These are phyloP conservation scores for Candida xiaguanensis DNA, from an alignment of 805 yeast genomes.

Conservation along the genomic window DNA sequence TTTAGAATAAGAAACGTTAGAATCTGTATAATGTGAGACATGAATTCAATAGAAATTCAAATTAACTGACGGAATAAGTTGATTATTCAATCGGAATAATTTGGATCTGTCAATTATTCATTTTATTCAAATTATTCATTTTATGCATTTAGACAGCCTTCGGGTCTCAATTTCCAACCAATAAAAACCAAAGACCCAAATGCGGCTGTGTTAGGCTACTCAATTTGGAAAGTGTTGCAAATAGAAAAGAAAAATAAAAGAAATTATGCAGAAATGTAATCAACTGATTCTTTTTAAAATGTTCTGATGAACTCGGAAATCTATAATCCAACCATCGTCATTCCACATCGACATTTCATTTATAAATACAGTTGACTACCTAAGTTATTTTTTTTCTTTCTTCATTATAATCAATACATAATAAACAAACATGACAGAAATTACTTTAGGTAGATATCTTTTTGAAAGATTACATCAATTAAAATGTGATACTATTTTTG, in stretches of 20 bases:
- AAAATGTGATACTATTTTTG: slow-evolving; percentile 67
- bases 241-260: neutral
- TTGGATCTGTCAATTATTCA: no score
- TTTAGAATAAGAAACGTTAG: no score
- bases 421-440: slow-evolving; percentile 28
- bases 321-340: slow-evolving; percentile 4
- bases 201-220: neutral
- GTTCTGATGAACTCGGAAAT: neutral
- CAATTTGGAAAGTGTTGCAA: neutral
- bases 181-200: neutral
- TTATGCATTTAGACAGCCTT: neutral
- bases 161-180: neutral
- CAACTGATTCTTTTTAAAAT: slow-evolving; percentile 1
- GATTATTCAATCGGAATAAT: neutral
- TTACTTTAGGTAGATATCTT: slow-evolving; percentile 71
- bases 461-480: slow-evolving; percentile 77
- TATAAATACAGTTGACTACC: no score
- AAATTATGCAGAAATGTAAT: neutral
- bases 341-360: neutral
- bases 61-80: no score
- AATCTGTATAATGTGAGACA: no score
- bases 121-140: neutral
- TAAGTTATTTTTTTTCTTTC: neutral
- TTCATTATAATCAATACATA: neutral
- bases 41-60: no score